These are phyloP conservation scores for Boehmeria nivea DNA, from an alignment of 306 rosid species.

Conservation along the genomic window DNA sequence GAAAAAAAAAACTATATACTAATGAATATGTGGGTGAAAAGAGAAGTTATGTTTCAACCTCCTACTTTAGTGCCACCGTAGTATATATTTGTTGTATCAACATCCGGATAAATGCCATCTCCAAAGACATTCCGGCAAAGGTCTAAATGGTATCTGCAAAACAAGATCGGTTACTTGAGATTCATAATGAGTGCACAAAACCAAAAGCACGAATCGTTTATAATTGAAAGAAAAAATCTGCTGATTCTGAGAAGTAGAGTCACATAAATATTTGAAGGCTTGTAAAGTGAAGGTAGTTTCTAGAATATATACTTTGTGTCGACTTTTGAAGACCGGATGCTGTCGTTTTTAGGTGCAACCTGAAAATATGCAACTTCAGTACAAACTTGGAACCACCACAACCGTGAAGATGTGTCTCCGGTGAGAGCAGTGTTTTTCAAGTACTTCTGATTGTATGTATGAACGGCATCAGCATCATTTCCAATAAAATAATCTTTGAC, in stretches of 20 bases:
- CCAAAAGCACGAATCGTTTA: background rate
- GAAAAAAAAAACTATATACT: background rate
- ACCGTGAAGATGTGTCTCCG: slow-evolving; percentile 51
- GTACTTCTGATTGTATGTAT: slow-evolving; percentile 52
- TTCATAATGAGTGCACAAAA: slow-evolving; percentile 3
- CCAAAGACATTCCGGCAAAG: slow-evolving; percentile 94
- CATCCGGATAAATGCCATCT: slow-evolving; percentile 79
- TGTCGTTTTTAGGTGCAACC: slow-evolving; percentile 90
- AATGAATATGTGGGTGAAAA: no score
- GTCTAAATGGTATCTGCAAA: slow-evolving; percentile 81
- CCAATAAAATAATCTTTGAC: slow-evolving; percentile 57
- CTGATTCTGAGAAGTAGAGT: background rate
- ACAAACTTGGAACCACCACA: slow-evolving; percentile 99
- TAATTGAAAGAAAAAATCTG: background rate
- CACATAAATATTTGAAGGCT: background rate
- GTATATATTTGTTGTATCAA: slow-evolving; percentile 62
- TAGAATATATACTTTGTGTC: slow-evolving; percentile 44
- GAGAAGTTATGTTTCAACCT: slow-evolving; percentile 37
- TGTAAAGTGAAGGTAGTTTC: background rate
- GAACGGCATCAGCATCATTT: slow-evolving; percentile 35
- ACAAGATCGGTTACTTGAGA: slow-evolving; percentile 15
- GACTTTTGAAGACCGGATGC: slow-evolving; percentile 75
- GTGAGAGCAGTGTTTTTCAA: slow-evolving; percentile 57
- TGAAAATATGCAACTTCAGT: slow-evolving; percentile 94
- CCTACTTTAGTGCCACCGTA: slow-evolving; percentile 92